Percentiles rank a stretch among this genome's conserved stretches.
phyloP scores from a whole-genome alignment of 306 rosid species.

The Cucurbita ficifolia region DNA sequence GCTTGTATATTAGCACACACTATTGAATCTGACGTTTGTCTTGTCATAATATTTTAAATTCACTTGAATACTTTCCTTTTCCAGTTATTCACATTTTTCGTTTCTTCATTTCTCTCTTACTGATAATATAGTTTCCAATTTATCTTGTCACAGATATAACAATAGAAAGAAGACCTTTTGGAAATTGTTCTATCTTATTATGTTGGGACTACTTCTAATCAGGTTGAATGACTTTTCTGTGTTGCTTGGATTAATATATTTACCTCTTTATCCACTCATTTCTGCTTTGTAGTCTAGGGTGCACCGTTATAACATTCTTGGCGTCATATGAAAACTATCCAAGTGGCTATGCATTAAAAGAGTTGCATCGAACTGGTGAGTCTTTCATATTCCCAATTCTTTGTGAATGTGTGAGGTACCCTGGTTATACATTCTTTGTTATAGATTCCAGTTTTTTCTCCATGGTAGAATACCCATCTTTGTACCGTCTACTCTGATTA shows the following conservation, averaged over 20 bases:
- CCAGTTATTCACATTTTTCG: not conserved
- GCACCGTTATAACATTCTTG: slow-evolving; percentile 52
- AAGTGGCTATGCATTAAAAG: slow-evolving; percentile 72
- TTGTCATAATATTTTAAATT: not conserved
- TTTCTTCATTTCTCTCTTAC: not conserved
- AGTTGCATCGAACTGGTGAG: slow-evolving; percentile 54
- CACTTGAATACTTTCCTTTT: not conserved
- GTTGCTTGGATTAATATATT: slow-evolving; percentile 6
- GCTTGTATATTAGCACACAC: not conserved
- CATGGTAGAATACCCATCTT: not conserved
- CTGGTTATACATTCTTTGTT: not conserved
- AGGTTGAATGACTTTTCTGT: slow-evolving; percentile 37
- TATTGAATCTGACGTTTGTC: not conserved
- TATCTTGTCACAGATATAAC: slow-evolving; percentile 62
- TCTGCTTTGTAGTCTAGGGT: slow-evolving; percentile 65
- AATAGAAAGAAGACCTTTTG: slow-evolving; percentile 63
- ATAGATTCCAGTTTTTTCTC: not conserved
- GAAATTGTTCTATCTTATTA: slow-evolving; percentile 48
- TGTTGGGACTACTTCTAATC: slow-evolving; percentile 51
- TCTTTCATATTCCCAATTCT: not conserved
- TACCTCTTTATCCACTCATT: slow-evolving; percentile 15
- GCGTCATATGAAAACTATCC: slow-evolving; percentile 88
- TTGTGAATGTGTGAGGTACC: not conserved
- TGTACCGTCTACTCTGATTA: not conserved
- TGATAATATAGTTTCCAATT: slow-evolving; percentile 2